Percentiles rank a stretch among this genome's conserved stretches.
These are phyloP conservation scores for Fusarium udum DNA, from an alignment of 2,329 filamentous ascomycete species.

Conservation along the genomic window DNA sequence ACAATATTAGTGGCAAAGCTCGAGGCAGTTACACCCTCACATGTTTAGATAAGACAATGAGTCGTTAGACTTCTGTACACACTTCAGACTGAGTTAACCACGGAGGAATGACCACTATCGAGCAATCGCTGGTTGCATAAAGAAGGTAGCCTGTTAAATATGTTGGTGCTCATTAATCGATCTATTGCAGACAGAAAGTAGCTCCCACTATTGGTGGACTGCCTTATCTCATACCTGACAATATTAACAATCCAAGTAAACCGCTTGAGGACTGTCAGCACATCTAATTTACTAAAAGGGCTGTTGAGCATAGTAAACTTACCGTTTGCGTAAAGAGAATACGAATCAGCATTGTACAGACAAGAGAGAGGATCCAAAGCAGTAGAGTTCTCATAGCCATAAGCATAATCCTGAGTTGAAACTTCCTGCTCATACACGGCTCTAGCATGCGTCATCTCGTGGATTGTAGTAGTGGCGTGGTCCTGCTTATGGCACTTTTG, in stretches of 20 bases:
- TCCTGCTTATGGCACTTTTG: constrained; percentile 33
- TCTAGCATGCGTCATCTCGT: constrained; percentile 36
- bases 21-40: background rate
- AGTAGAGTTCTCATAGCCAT: constrained; percentile 35
- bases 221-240: accelerated
- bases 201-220: accelerated
- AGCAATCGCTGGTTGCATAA: too few species aligned
- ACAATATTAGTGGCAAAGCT: too few species aligned
- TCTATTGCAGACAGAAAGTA: accelerated
- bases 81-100: too few species aligned
- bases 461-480: constrained; percentile 31
- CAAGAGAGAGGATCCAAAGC: constrained; percentile 16
- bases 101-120: too few species aligned
- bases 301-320: background rate
- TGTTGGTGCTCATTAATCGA: accelerated
- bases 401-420: constrained; percentile 28
- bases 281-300: accelerated
- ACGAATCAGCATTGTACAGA: constrained; percentile 33
- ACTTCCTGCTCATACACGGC: constrained; percentile 25
- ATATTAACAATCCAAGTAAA: constrained; percentile 21
- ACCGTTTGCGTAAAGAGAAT: constrained; percentile 34
- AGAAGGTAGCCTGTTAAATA: too few species aligned
- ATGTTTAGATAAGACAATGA: accelerated
- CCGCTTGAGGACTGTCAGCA: background rate
- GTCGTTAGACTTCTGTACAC: too few species aligned